Conservation (phyloP, 2,329 filamentous ascomycete genomes). For the Penicillium sp. region DNA sequence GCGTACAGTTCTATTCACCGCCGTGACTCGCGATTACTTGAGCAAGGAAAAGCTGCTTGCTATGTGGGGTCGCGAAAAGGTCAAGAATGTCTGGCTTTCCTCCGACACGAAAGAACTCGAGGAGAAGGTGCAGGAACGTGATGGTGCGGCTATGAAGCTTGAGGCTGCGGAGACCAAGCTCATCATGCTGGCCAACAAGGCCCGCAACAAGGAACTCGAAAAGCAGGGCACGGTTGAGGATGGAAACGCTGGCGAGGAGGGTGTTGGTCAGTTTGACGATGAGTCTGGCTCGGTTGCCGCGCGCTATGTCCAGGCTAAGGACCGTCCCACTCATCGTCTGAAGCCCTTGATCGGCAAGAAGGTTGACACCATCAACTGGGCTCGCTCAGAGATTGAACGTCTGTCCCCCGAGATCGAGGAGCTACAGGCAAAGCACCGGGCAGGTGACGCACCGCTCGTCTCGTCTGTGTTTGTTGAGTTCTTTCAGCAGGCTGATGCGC, state of each 20-base stretch:
- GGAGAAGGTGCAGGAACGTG: constrained; percentile 72
- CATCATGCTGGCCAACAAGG: constrained; percentile 69
- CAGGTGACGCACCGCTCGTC: constrained; percentile 59
- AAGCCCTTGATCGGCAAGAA: constrained; percentile 73
- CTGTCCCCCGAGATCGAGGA: constrained; percentile 66
- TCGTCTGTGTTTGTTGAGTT: constrained; percentile 91
- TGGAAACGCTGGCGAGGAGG: constrained; percentile 34
- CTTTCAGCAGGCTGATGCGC: constrained; percentile 70
- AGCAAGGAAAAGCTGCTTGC: constrained; percentile 68
- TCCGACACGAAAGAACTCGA: constrained; percentile 71
- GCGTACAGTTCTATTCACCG: constrained; percentile 81
- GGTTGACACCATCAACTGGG: constrained; percentile 92
- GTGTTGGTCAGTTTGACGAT: constrained; percentile 51
- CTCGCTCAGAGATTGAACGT: constrained; percentile 67
- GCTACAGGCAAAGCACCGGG: constrained; percentile 61
- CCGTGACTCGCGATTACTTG: constrained; percentile 72
- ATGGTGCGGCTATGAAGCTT: constrained; percentile 71
- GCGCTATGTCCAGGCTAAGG: constrained; percentile 66
- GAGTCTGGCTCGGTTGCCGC: constrained; percentile 67
- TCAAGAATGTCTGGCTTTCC: constrained; percentile 78
- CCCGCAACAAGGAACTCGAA: constrained; percentile 62
- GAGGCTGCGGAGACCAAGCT: constrained; percentile 83
- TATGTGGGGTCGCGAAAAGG: constrained; percentile 71
- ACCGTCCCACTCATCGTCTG: constrained; percentile 69
- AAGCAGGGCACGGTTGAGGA: constrained; percentile 46